Conservation (phyloP, 495 filamentous ascomycete genomes). For the Hypoxylon lienhwacheense region DNA sequence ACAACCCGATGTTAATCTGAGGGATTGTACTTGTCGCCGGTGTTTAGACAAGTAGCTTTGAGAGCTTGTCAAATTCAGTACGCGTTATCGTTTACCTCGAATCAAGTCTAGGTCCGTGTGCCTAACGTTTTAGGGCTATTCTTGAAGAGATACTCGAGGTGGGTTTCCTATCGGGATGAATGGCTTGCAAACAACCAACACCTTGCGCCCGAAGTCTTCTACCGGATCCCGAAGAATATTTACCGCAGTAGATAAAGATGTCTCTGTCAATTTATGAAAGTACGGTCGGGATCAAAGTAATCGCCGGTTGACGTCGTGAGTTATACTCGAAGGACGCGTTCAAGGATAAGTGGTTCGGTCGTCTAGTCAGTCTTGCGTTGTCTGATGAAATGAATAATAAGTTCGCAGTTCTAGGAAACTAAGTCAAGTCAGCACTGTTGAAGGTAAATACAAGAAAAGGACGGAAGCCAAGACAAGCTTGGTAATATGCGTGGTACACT, state of each 20-base stretch:
- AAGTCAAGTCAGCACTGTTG: constrained; percentile 19
- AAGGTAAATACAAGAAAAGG: constrained; percentile 1
- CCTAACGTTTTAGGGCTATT: not conserved
- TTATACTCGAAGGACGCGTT: not conserved
- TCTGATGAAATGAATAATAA: not conserved
- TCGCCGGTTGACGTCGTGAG: constrained; percentile 11
- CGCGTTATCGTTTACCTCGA: constrained; percentile 13
- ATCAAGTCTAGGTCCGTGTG: not conserved
- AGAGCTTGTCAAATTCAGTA: constrained; percentile 2
- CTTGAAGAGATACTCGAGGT: not conserved
- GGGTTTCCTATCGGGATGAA: constrained; percentile 2
- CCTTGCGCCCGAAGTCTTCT: not conserved
- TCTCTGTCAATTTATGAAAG: not conserved
- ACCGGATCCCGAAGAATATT: constrained; percentile 13
- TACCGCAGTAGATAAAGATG: constrained; percentile 4
- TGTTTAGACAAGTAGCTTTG: not conserved
- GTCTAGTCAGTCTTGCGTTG: constrained; percentile 1
- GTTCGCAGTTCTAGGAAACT: constrained; percentile 6
- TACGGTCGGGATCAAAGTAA: constrained; percentile 12
- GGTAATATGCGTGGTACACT: constrained; percentile 6
- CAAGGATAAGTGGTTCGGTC: not conserved
- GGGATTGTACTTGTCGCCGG: not conserved
- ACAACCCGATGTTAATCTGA: no score
- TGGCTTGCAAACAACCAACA: constrained; percentile 1
- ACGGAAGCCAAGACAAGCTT: not conserved